Evolutionary conservation across 2,329 filamentous ascomycete genomes (phyloP).

Genomic region (Trichoderma harzianum): DNA sequence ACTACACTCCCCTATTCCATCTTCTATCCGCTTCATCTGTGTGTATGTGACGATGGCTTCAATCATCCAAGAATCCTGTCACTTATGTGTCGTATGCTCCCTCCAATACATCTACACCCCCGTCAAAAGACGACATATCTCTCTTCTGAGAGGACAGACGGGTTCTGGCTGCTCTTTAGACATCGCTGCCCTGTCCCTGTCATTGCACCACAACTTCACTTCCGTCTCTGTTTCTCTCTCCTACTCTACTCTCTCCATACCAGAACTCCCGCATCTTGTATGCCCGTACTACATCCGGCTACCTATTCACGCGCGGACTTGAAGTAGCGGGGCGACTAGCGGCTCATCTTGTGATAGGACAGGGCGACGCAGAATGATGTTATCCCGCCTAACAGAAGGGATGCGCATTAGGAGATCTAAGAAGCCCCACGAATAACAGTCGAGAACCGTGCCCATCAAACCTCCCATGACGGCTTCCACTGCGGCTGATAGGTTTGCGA

Average conservation of each 20-base stretch:
- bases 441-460: not conserved
- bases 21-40: not conserved
- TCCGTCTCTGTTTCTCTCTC: not conserved
- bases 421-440: not conserved
- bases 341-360: not conserved
- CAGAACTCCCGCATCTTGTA: not conserved
- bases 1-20: not conserved
- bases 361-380: not conserved
- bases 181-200: slow-evolving; percentile 1
- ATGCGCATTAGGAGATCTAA: not conserved
- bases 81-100: not conserved
- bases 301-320: not conserved
- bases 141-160: not conserved
- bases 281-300: not conserved
- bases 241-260: not conserved
- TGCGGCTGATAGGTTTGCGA: not conserved
- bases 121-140: not conserved
- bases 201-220: not conserved
- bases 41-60: not conserved
- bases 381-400: not conserved
- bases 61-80: not conserved
- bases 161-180: not conserved
- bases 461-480: not conserved
- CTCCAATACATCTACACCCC: not conserved
- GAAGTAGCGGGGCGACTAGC: not conserved